Evolutionary conservation across 495 filamentous ascomycete genomes (phyloP), one percentile per base, ranked within the genome.

Genomic region (Trichoderma reesei): DNA sequence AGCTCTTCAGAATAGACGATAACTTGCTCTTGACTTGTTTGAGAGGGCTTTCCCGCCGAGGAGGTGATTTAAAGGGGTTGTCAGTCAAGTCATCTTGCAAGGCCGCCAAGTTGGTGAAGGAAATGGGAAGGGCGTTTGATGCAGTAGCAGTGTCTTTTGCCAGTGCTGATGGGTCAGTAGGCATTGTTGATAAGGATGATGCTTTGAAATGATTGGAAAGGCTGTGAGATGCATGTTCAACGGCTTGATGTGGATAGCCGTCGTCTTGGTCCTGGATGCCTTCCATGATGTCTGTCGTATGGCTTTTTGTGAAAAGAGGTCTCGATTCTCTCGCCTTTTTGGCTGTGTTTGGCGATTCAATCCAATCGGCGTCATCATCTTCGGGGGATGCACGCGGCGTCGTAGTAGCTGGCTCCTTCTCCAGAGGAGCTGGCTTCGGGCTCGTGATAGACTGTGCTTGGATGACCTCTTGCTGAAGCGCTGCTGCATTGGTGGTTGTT

Each of bases 1-100:
- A 91, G 41, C 88, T 88, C 72, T 90, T 90, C 66, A 96, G 79
- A 62, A 95, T 90, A 9, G 91, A 94, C 46, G 91, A 91, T 41
- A 96, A 76, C 71, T 89, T 91, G 67, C 85, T 88, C 76, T 95
- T 96, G 18, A 92, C 91, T 59, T 91, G 89, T 71, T 90, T 96
- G 36, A 96, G 72, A 6, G 91, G 90, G 56, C 88, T 92, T 65
- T 92, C 90, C 61, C 80, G 77, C 64, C 83, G 83, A 8, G 81
- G 78, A 16, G 90, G 90, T 13, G 90, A 90, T 54, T 88, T 89
- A 31, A 80, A 78, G 5, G 90, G 88, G 10, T 88, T 90, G 7
- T 85, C 86, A 34, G 86, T 80, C 38, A 74, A 70, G 11, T 77
- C 78, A 18, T 75, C 72, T 63, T 78, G 72, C 18, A 74, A 68